phyloP scores from a whole-genome alignment of 768 basidiomycete genomes.

The Neoboletus magnificus region DNA sequence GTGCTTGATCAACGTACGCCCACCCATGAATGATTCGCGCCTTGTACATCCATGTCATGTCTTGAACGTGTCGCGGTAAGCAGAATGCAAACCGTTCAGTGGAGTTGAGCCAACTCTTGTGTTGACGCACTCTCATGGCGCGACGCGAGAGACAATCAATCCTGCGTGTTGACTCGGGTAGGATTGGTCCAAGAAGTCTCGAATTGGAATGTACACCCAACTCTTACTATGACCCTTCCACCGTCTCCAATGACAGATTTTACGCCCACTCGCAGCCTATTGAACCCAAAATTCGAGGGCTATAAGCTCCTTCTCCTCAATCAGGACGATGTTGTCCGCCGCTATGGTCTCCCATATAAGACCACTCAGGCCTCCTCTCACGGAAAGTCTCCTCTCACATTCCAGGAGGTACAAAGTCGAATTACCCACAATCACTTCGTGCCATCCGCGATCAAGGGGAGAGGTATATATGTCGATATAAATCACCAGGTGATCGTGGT shows the following conservation, averaged over 20 bases:
- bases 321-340: constrained; percentile 54
- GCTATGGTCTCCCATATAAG: constrained; percentile 45
- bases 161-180: neutral
- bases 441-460: constrained; percentile 41
- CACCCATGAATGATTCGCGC: neutral
- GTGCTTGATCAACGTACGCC: no score
- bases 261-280: constrained; percentile 46
- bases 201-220: neutral
- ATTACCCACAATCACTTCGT: constrained; percentile 82
- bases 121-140: neutral
- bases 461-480: constrained; percentile 67
- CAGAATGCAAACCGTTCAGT: neutral
- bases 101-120: neutral
- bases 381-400: constrained; percentile 59
- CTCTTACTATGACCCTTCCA: neutral
- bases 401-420: constrained; percentile 80
- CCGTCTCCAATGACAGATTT: constrained; percentile 36
- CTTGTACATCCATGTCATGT: neutral
- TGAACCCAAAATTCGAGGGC: constrained; percentile 84
- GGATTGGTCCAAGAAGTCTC: neutral
- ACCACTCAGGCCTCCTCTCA: constrained; percentile 55
- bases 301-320: constrained; percentile 68
- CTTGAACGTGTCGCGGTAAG: neutral
- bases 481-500: constrained; percentile 58
- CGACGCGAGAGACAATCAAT: neutral